Base-by-base conservation (phyloP, 2,329 filamentous ascomycete genomes). In the Colletotrichum cordylinicola region DNA sequence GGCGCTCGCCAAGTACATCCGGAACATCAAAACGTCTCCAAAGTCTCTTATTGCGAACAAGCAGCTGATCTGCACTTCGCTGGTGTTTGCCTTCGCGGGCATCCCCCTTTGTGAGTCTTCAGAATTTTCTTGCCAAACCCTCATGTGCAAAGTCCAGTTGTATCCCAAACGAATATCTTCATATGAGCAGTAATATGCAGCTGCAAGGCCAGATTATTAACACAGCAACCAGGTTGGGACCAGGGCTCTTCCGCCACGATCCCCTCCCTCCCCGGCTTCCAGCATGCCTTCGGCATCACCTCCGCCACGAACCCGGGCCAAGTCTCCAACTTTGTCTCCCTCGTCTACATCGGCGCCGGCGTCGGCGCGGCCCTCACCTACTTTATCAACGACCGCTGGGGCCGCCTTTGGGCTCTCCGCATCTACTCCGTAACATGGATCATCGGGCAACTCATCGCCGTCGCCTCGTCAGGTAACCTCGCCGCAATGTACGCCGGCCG, bases 321-420 rank as follows among this genome's bases (percentile, higher is more conserved):
- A 12, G 62, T 79, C 24, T 82, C 82, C 13, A 83, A 84, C 66
- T 85, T 84, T 71, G 80, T 87, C 52, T 85, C 85, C 10, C 75
- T 86, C n/a, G 80, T 81, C 18, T 79, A 85, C 70, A 77, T 86
- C 15, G 76, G 77, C 6, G 65, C 39, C 16, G 69, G 58, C 27
- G 37, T 77, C 16, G 70, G 76, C 35, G 56, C 83, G 2, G 79
- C 68, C 16, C 68, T 83, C 2, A 83, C 83, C 6, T 86, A 84
- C 79, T 84, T 86, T 77, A 72, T 86, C 86, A 88, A 85, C 76
- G 80, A 87, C 72, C 79, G 81, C 8, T 79, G 86, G 21, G 85
- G 85, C 1, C 82, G 85, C 2, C 78, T 83, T 13, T 86, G 85
- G 85, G 83, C 85, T 3, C 80, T 80, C 8, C 82, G 85, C 2